Conservation (phyloP, 2,329 filamentous ascomycete species). For the Aureobasidium melanogenum region DNA sequence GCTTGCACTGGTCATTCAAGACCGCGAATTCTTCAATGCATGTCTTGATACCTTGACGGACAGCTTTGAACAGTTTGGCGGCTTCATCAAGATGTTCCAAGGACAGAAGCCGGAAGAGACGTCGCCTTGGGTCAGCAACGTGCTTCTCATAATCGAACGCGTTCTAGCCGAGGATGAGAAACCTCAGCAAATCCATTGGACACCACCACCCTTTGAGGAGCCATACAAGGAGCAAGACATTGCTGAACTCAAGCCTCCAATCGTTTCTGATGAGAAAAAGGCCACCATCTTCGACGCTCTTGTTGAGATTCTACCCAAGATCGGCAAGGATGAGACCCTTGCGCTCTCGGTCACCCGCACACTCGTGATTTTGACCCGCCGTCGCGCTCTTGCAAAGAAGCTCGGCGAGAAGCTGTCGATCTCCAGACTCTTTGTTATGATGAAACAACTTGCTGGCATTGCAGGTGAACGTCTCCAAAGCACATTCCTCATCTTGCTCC, state of each 20-base stretch:
- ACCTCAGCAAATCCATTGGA: slow-evolving; percentile 65
- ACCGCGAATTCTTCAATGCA: slow-evolving; percentile 68
- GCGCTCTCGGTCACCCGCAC: slow-evolving; percentile 77
- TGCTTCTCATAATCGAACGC: slow-evolving; percentile 82
- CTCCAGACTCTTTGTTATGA: slow-evolving; percentile 86
- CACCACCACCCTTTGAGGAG: slow-evolving; percentile 35
- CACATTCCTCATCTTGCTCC: slow-evolving; percentile 74
- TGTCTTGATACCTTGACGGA: slow-evolving; percentile 67
- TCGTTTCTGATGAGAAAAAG: slow-evolving; percentile 59
- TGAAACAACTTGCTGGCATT: slow-evolving; percentile 77
- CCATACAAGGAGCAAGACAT: slow-evolving; percentile 36
- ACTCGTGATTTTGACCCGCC: slow-evolving; percentile 78
- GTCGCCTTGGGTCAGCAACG: slow-evolving; percentile 87
- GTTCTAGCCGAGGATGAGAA: slow-evolving; percentile 83
- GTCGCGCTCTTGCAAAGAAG: slow-evolving; percentile 61
- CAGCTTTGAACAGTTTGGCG: slow-evolving; percentile 65
- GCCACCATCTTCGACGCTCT: slow-evolving; percentile 63
- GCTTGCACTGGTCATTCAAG: slow-evolving; percentile 77
- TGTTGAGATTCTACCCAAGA: slow-evolving; percentile 73
- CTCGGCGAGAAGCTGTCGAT: slow-evolving; percentile 84
- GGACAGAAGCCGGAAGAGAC: slow-evolving; percentile 64
- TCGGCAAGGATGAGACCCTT: slow-evolving; percentile 79
- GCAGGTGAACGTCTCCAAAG: slow-evolving; percentile 67
- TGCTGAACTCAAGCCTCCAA: slow-evolving; percentile 50
- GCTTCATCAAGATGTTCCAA: slow-evolving; percentile 64